Conservation (phyloP, 1,284 basidiomycete genomes). For the Fomitopsis palustris region DNA sequence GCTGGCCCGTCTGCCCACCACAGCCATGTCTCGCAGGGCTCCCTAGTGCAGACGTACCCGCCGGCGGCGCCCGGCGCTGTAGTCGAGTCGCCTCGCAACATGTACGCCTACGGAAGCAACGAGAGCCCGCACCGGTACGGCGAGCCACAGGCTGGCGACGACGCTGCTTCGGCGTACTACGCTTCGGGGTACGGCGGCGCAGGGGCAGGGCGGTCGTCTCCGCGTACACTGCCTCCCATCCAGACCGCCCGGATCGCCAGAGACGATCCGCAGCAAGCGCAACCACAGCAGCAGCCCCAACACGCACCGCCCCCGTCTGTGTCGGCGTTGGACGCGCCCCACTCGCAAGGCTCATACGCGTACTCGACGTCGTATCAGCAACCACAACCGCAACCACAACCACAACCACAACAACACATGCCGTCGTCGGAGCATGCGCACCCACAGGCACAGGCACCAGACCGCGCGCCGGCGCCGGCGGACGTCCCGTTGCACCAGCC, state of each 20-base stretch:
- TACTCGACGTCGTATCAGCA: background rate
- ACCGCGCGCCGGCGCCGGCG: background rate
- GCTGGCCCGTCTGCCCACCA: background rate
- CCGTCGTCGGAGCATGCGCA: background rate
- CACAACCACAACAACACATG: background rate
- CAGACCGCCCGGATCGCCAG: slow-evolving; percentile 15
- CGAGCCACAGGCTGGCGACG: background rate
- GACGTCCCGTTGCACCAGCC: slow-evolving; percentile 8
- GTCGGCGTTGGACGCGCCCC: slow-evolving; percentile 6
- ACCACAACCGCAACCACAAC: background rate
- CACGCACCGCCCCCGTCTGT: background rate
- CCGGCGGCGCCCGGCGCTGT: background rate
- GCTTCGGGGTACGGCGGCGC: background rate
- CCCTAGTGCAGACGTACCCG: background rate
- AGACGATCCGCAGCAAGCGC: slow-evolving; percentile 9
- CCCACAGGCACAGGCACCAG: background rate
- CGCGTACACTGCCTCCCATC: slow-evolving; percentile 22
- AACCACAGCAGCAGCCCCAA: background rate
- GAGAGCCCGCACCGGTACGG: slow-evolving; percentile 4
- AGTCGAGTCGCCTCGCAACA: background rate
- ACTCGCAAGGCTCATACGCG: background rate
- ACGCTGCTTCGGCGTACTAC: slow-evolving; percentile 1
- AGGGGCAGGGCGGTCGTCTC: slow-evolving; percentile 13
- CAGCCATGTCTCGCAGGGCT: background rate
- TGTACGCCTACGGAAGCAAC: background rate